Conservation (phyloP, 495 filamentous ascomycete genomes). For the Lasiosphaeriaceae sp. region DNA sequence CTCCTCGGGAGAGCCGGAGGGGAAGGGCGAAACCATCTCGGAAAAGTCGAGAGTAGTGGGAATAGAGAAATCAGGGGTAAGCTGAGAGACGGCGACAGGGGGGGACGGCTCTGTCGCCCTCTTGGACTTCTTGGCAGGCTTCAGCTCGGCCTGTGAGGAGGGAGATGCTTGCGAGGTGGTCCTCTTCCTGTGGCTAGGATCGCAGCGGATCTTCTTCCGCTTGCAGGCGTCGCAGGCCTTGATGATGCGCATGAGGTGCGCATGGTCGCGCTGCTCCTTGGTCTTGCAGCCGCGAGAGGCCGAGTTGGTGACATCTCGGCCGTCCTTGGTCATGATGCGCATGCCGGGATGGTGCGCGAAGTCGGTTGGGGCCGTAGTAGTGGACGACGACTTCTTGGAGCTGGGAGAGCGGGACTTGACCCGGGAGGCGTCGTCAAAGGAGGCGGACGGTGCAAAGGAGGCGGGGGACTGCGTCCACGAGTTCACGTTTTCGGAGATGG, state of each 20-base stretch:
- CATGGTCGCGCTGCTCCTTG: constrained; percentile 58
- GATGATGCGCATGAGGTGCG: constrained; percentile 55
- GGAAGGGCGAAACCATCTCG: constrained; percentile 14
- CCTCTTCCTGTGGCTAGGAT: constrained; percentile 47
- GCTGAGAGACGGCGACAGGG: constrained; percentile 11
- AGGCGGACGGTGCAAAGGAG: constrained; percentile 17
- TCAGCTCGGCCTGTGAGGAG: constrained; percentile 20
- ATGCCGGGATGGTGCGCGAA: constrained; percentile 51
- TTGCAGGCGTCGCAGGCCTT: constrained; percentile 55
- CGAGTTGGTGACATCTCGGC: constrained; percentile 52
- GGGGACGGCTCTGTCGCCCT: constrained; percentile 23
- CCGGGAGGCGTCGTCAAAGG: constrained; percentile 15
- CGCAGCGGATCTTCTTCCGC: constrained; percentile 52
- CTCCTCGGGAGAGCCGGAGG: constrained; percentile 9
- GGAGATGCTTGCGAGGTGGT: constrained; percentile 28
- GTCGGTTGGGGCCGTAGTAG: constrained; percentile 23
- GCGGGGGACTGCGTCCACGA: constrained; percentile 35
- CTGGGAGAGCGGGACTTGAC: constrained; percentile 13
- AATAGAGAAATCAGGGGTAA: constrained; percentile 10
- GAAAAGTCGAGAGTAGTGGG: constrained; percentile 10
- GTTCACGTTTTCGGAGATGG: constrained; percentile 33
- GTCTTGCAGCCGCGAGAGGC: constrained; percentile 56
- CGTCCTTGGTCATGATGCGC: constrained; percentile 57
- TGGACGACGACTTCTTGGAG: constrained; percentile 17
- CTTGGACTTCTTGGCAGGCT: constrained; percentile 34